These are phyloP conservation scores for Myotisia sp. DNA, from an alignment of 2,329 filamentous ascomycete genomes.

Conservation along the genomic window DNA sequence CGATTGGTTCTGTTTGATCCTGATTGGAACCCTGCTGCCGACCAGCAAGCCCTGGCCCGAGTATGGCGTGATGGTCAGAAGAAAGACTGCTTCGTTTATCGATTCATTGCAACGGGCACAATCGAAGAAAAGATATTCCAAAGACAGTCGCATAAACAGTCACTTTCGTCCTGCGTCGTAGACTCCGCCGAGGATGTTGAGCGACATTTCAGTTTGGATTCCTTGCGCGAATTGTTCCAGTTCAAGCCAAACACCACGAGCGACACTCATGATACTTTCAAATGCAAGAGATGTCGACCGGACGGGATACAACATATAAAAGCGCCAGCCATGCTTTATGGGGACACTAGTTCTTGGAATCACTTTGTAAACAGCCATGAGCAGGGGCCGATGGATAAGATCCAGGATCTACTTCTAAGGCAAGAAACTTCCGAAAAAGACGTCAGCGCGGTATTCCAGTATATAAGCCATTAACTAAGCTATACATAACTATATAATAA, in stretches of 20 bases:
- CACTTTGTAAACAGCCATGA: conserved; percentile 73
- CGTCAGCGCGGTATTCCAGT: conserved; percentile 94
- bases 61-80: conserved; percentile 99
- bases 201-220: conserved; percentile 86
- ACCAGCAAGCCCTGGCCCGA: conserved; percentile 90
- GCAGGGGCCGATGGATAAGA: conserved; percentile 53
- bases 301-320: conserved; percentile 81
- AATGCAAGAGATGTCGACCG: conserved; percentile 85
- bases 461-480: conserved; percentile 65
- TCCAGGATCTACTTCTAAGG: conserved; percentile 79
- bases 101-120: conserved; percentile 95
- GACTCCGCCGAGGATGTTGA: conserved; percentile 95
- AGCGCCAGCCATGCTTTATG: conserved; percentile 87
- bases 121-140: conserved; percentile 99
- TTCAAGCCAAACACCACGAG: conserved; percentile 72
- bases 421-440: conserved; percentile 68
- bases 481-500: no score
- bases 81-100: conserved; percentile 98
- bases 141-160: conserved; percentile 95
- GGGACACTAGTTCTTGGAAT: conserved; percentile 98
- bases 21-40: conserved; percentile 94
- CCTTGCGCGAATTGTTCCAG: conserved; percentile 82
- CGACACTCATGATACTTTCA: conserved; percentile 97
- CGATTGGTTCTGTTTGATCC: conserved; percentile 92
- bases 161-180: conserved; percentile 86